Percentiles rank a stretch among this genome's conserved stretches.
These are phyloP conservation scores for Wickerhamiella vanderwaltii DNA, from an alignment of 805 yeast genomes.

Conservation along the genomic window DNA sequence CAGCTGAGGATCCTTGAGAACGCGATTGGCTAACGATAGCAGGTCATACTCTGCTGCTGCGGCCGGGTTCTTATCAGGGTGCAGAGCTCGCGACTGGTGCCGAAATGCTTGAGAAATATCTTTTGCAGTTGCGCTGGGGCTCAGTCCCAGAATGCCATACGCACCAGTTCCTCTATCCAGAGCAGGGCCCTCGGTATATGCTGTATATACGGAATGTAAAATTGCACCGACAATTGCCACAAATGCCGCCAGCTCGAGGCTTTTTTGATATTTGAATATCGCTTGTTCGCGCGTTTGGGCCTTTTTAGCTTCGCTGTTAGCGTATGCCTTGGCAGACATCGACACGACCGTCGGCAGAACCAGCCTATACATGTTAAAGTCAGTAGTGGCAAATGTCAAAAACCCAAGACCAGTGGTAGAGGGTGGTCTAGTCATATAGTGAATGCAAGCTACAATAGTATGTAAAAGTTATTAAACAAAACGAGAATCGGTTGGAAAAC, in stretches of 20 bases:
- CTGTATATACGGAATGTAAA: not conserved
- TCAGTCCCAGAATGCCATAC: constrained; percentile 18
- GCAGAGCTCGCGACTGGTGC: constrained; percentile 20
- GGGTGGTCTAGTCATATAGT: too few species aligned
- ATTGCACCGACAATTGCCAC: constrained; percentile 2
- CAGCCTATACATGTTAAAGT: not conserved
- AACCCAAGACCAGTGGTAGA: too few species aligned
- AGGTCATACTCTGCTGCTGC: constrained; percentile 11
- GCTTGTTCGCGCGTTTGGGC: not conserved
- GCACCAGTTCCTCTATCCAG: constrained; percentile 8
- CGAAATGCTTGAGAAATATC: constrained; percentile 20
- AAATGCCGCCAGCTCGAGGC: not conserved
- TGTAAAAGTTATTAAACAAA: too few species aligned
- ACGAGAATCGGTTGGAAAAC: too few species aligned
- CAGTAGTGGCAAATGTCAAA: too few species aligned
- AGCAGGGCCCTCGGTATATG: not conserved
- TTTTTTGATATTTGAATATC: not conserved
- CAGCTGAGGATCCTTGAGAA: constrained; percentile 59
- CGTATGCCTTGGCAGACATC: not conserved
- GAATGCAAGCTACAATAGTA: too few species aligned
- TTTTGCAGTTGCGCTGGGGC: constrained; percentile 15
- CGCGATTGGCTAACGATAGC: constrained; percentile 42
- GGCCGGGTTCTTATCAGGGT: constrained; percentile 27
- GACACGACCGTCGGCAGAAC: not conserved
- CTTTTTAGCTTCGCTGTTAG: not conserved